Evolutionary conservation across 2,329 filamentous ascomycete species (phyloP), one percentile per base, ranked within the genome.

Genomic region (Diaporthe sp.): DNA sequence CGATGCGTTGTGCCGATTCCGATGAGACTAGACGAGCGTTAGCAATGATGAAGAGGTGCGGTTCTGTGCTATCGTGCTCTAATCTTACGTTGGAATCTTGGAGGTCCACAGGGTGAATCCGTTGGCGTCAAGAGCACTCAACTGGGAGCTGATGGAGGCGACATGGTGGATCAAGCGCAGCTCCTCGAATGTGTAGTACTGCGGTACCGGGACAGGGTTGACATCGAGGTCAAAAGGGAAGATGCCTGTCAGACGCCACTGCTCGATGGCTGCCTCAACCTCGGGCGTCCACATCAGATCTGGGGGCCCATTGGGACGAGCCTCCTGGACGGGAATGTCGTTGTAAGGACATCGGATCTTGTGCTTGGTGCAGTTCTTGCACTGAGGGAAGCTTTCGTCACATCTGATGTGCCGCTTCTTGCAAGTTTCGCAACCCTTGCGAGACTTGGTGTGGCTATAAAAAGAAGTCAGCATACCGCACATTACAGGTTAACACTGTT

Each of bases 331-430:
- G 67, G 94, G 91, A 82, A 93, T 92, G 83, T 98, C 96, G 89
- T 98, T 97, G 88, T 98, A 99, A 80, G 98, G 97, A 86, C 97
- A 99, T 82, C 96, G 94, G 81, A 97, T 97, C 87, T 98, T 98
- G 87, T 99, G 97, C 87, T 98, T 99, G 77, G 96, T 98, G 86
- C 97, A 99, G 86, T 99, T 99, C 81, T 89, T 98, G 95, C 96
- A 99, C 90, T 99, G 97, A 71, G 97, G 97, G 82, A 98, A 98
- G 80, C 92, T 98, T 85, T 99, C 97, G 83, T 99, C 97, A 86
- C 97, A 99, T 81, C 97, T 92, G 83, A 99, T 99, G 86, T 99
- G 97, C 83, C 97, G 92, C 84, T 94, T 93, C 87, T 99, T 99
- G 91, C 97, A 99, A 77, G 95, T 98, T 82, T 97, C 96, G 90